A percentile compares a stretch with the other conserved stretches of the same genome.
Conservation (phyloP, 345 rosid species). For the Crucihimalaya himalaica region DNA sequence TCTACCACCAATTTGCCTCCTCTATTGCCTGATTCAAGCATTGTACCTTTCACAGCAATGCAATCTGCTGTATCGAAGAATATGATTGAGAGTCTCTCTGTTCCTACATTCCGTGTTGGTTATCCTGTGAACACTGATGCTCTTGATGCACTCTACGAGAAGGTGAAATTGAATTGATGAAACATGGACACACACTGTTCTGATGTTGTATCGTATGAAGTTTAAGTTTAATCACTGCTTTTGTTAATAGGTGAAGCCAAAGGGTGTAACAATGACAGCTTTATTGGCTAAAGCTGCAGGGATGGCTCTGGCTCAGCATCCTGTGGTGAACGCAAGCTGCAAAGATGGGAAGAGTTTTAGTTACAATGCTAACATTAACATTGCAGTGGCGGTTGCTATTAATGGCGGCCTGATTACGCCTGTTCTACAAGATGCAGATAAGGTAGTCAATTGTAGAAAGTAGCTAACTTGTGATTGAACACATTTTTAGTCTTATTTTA, state of each 20-base stretch:
- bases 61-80: conserved; percentile 85
- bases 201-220: neutral
- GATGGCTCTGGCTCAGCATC: conserved; percentile 90
- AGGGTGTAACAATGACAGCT: conserved; percentile 97
- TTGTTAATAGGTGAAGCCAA: conserved; percentile 72
- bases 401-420: conserved; percentile 96
- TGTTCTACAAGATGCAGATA: conserved; percentile 93
- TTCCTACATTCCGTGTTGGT: conserved; percentile 91
- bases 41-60: conserved; percentile 90
- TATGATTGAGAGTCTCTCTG: conserved; percentile 83
- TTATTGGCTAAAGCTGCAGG: conserved; percentile 93
- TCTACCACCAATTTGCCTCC: conserved; percentile 40
- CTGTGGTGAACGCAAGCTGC: conserved; percentile 87
- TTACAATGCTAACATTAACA: conserved; percentile 70
- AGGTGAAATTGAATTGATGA: conserved; percentile 45
- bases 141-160: conserved; percentile 79
- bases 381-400: conserved; percentile 94
- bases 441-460: conserved; percentile 50
- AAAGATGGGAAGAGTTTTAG: conserved; percentile 85
- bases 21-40: conserved; percentile 64
- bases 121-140: conserved; percentile 82
- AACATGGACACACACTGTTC: neutral
- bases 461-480: conserved; percentile 21
- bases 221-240: neutral
- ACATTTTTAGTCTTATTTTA: neutral